Evolutionary conservation across 108 stramenopile species (phyloP), one percentile per base, ranked within the genome.

Genomic region (Tribonema minus): DNA sequence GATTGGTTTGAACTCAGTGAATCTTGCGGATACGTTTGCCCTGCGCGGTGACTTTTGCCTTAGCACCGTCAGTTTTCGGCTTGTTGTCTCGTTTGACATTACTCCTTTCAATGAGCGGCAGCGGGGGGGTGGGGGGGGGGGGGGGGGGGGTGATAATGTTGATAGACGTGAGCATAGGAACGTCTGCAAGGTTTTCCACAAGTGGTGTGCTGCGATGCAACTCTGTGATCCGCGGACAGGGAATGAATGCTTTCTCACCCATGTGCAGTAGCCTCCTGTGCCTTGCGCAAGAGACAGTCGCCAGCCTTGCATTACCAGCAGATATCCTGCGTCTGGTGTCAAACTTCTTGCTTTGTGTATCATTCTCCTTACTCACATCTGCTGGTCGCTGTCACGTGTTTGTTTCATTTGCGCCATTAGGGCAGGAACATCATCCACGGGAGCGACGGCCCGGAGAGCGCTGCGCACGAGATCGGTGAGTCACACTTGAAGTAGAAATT

Each of bases 381-480:
- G n/a, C 32, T 60, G 59, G 27, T 29, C 28, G 29, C 6, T 27
- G 28, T 60, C 59, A 27, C 59, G 27, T 2, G 27, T 1, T 2
- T 1, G n/a, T n/a, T n/a, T 3, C 58, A 27, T 27, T 4, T 60
- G 6, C 29, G 59, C 28, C 27, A 30, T 28, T 89, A 91, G 7
- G 92, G 92, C 41, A 85, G 92, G 30, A 92, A 92, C 73, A 92
- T 92, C 66, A 91, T 90, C 76, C 93, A 94, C 68, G 93, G 93
- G 67, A 86, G 82, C 72, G 95, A 95, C 82, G 90, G 90, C 6
- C 92, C 93, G 23, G 96, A 97, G 69, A 91, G 90, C 75, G 96
- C 96, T 60, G 86, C 93, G 84, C 90, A 89, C 72, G 94, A 97
- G 77, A 94, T 97, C 75, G 90, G 72, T n/a, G n/a, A n/a, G n/a